Base-by-base conservation (phyloP, 371 early-diverging fungal species). In the Smittium mucronatum region DNA sequence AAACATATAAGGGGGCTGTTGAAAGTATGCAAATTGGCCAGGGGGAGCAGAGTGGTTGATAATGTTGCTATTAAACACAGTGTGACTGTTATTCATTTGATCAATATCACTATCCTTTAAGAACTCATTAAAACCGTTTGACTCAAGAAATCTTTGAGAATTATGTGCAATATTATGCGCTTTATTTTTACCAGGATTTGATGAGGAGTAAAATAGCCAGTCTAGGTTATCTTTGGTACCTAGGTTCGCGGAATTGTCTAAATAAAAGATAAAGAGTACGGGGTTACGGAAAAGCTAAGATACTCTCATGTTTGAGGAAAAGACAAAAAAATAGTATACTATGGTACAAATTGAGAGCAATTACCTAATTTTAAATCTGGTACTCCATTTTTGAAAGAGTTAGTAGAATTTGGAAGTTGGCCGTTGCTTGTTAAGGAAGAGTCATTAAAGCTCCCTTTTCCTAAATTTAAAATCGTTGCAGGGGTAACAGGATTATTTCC, bases 31-130 rank as follows among this genome's bases (percentile, higher is more conserved):
- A n/a, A 33, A 65, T 65, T 65, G 65, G 34, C 65, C 65, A n/a
- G 65, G 65, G n/a, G 65, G 65, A 32, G 65, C 65, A 32, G 65
- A 65, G 34, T 65, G 65, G n/a, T 32, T 65, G 34, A 65, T 36
- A n/a, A n/a, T 34, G 34, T n/a, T 34, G 11, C 63, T 32, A 61
- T n/a, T 61, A 30, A 33, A 30, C n/a, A 17, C n/a, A 61, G 5
- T 61, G 5, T 11, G 28, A n/a, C 32, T 61, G 16, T 61, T 28
- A 30, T 11, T 28, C 5, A 5, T 16, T n/a, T 15, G n/a, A 61
- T 30, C n/a, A n/a, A 33, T 32, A 61, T 61, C n/a, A 33, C n/a
- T 61, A 61, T 32, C 63, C n/a, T 28, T 61, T 61, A 28, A 16
- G 16, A 61, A 28, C n/a, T 28, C n/a, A 61, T 61, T n/a, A 61